These are phyloP conservation scores for Phytophthora ohioensis DNA, from an alignment of 352 stramenopile species.

Conservation along the genomic window DNA sequence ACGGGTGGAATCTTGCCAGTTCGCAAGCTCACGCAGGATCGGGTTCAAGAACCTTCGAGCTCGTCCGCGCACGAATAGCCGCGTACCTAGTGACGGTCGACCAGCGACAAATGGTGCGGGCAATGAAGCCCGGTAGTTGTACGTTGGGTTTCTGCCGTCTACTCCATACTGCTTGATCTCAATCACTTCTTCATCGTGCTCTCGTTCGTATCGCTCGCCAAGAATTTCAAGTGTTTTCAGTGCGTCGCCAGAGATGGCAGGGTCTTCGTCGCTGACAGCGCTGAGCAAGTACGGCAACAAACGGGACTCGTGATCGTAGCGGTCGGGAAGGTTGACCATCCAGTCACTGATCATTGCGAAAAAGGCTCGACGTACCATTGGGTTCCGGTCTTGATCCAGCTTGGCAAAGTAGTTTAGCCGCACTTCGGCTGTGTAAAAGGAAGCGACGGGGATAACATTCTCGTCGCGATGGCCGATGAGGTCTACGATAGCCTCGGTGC, in stretches of 20 bases:
- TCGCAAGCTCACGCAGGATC: constrained; percentile 91
- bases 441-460: constrained; percentile 94
- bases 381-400: constrained; percentile 89
- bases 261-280: constrained; percentile 81
- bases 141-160: constrained; percentile 87
- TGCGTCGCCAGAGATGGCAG: constrained; percentile 55
- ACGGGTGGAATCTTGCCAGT: constrained; percentile 91
- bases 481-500: constrained; percentile 94
- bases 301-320: constrained; percentile 94
- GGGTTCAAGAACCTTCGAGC: constrained; percentile 90
- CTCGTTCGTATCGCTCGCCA: constrained; percentile 65
- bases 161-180: constrained; percentile 96
- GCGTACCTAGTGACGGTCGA: constrained; percentile 89
- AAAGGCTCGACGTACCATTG: constrained; percentile 82
- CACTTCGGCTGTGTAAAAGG: constrained; percentile 94
- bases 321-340: constrained; percentile 92
- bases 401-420: constrained; percentile 95
- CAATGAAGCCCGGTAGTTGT: constrained; percentile 87
- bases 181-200: constrained; percentile 88
- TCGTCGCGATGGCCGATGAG: constrained; percentile 95
- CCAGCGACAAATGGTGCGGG: constrained; percentile 79
- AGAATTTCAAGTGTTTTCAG: constrained; percentile 80
- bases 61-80: constrained; percentile 92
- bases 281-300: constrained; percentile 96
- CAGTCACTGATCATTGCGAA: constrained; percentile 92